Percentiles rank a stretch among this genome's conserved stretches.
These are phyloP conservation scores for Candida gorgasii DNA, from an alignment of 805 yeast species.

Conservation along the genomic window DNA sequence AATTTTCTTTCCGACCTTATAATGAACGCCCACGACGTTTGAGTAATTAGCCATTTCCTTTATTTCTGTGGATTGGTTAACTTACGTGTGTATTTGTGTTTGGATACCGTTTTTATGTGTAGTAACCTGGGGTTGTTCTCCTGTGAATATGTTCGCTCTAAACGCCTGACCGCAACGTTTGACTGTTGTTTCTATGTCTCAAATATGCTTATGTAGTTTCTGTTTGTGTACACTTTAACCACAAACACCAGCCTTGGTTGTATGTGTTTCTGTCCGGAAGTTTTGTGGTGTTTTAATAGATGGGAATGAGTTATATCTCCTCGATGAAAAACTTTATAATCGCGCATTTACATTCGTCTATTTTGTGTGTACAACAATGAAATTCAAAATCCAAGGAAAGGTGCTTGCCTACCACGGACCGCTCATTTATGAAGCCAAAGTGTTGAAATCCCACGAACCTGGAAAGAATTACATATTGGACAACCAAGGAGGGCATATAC, in stretches of 20 bases:
- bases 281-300: not conserved
- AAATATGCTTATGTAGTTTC: too few relatives aligned
- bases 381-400: constrained; percentile 21
- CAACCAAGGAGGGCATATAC: constrained; percentile 40
- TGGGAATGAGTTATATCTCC: constrained; percentile 1
- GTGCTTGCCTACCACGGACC: constrained; percentile 88
- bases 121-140: too few relatives aligned
- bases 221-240: too few relatives aligned
- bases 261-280: not conserved
- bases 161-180: too few relatives aligned
- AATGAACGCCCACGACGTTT: constrained; percentile 59
- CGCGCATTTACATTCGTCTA: constrained; percentile 5
- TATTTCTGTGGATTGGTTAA: not conserved
- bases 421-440: constrained; percentile 82
- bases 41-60: constrained; percentile 14
- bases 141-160: too few relatives aligned
- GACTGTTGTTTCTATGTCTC: too few relatives aligned
- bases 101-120: too few relatives aligned
- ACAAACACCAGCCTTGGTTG: not conserved
- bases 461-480: constrained; percentile 41
- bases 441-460: constrained; percentile 63
- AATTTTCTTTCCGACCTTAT: constrained; percentile 77
- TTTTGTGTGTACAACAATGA: constrained; percentile 5
- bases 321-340: constrained; percentile 6
- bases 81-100: too few relatives aligned